A percentile compares a stretch with the other conserved stretches of the same genome.
Conservation (phyloP, 495 filamentous ascomycete species). For the Neurospora terricola region DNA sequence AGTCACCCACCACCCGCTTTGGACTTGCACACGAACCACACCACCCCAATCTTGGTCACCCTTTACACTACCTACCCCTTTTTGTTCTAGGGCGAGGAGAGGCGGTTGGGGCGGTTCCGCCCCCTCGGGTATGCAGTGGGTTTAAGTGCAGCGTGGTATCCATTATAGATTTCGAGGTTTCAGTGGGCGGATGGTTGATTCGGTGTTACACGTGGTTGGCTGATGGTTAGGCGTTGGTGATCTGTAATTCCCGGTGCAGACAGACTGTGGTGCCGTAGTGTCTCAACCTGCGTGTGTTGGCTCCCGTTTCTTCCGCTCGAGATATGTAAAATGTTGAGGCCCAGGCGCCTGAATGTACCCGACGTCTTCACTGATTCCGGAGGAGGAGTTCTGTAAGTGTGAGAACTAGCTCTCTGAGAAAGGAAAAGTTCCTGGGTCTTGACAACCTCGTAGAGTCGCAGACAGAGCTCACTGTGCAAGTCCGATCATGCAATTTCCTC, state of each 20-base stretch:
- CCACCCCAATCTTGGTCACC: neutral
- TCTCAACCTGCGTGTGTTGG: neutral
- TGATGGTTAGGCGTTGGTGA: neutral
- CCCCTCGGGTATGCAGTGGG: neutral
- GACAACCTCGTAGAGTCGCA: neutral
- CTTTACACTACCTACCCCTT: neutral
- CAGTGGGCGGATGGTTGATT: neutral
- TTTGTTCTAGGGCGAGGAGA: neutral
- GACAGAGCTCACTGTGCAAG: neutral
- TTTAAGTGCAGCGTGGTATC: neutral
- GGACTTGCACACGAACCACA: neutral
- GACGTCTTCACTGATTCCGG: neutral
- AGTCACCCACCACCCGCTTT: neutral
- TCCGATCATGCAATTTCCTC: neutral
- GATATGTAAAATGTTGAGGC: neutral
- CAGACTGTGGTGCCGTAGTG: too few species aligned
- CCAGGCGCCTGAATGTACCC: neutral
- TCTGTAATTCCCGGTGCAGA: neutral
- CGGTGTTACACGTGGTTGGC: neutral
- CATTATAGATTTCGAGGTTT: neutral
- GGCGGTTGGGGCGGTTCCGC: neutral
- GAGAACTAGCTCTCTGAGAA: neutral
- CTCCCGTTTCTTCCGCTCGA: neutral
- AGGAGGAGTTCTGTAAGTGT: neutral
- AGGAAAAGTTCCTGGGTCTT: neutral